phyloP scores from a whole-genome alignment of 345 rosid species.

The Gynandropsis gynandra region DNA sequence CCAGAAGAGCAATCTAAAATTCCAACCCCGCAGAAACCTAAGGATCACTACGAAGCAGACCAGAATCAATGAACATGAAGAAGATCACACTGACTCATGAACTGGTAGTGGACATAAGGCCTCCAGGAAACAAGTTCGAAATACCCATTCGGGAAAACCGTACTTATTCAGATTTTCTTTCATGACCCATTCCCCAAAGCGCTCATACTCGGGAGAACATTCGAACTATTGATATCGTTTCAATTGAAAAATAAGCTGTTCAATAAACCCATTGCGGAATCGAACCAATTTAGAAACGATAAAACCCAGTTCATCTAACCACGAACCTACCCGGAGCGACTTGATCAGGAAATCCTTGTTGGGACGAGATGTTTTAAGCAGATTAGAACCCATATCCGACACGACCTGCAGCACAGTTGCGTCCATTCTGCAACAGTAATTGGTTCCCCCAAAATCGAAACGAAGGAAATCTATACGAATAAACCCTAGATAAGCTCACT shows the following conservation, averaged over 20 bases:
- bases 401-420: conserved; percentile 42
- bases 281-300: background rate
- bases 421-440: conserved; percentile 33
- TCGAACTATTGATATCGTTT: too few species aligned
- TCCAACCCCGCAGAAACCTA: too few species aligned
- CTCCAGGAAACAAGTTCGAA: too few species aligned
- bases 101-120: background rate
- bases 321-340: conserved; percentile 47
- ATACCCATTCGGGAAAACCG: background rate
- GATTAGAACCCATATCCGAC: conserved; percentile 48
- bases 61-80: too few species aligned
- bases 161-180: background rate
- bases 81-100: background rate
- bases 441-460: conserved; percentile 1
- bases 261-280: background rate
- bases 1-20: too few species aligned
- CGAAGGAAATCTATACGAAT: background rate
- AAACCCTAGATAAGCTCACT: conserved; percentile 17
- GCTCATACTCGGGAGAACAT: conserved; percentile 1
- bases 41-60: too few species aligned
- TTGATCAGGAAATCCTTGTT: conserved; percentile 63
- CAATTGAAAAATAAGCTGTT: too few species aligned
- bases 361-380: conserved; percentile 49
- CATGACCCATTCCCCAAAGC: background rate
- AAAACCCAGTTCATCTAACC: conserved; percentile 8